Percentiles rank a stretch among this genome's conserved stretches.
phyloP scores from a whole-genome alignment of 257 asterid species.

The Scutellaria barbata region DNA sequence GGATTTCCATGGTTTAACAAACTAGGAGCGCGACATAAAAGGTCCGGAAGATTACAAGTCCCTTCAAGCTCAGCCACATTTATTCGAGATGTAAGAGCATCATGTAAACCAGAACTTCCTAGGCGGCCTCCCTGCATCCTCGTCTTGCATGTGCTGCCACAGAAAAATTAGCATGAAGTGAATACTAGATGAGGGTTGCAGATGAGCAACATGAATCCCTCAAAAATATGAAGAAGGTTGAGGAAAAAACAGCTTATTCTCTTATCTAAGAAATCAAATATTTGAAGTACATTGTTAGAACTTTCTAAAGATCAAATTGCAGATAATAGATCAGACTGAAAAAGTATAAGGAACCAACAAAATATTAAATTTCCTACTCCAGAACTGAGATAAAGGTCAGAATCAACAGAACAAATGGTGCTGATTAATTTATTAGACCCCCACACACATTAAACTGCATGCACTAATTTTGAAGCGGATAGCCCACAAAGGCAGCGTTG shows the following conservation, averaged over 20 bases:
- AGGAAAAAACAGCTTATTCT: background rate
- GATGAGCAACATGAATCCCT: background rate
- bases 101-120: constrained; percentile 56
- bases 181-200: constrained; percentile 5
- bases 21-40: constrained; percentile 13
- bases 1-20: constrained; percentile 14
- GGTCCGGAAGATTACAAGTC: constrained; percentile 33
- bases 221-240: background rate
- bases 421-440: too few relatives aligned
- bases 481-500: background rate
- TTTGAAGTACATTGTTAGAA: background rate
- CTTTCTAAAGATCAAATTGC: background rate
- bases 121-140: constrained; percentile 81
- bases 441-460: too few relatives aligned
- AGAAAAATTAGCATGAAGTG: constrained; percentile 27
- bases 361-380: background rate
- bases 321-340: background rate
- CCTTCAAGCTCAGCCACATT: constrained; percentile 46
- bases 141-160: constrained; percentile 91
- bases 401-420: too few relatives aligned
- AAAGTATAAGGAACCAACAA: background rate
- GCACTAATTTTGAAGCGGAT: background rate
- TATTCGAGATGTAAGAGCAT: constrained; percentile 36
- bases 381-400: too few relatives aligned
- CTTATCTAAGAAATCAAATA: background rate